A percentile compares a stretch with the other conserved stretches of the same genome.
Conservation (phyloP, 2,329 filamentous ascomycete species). For the Aspergillus unguis region DNA sequence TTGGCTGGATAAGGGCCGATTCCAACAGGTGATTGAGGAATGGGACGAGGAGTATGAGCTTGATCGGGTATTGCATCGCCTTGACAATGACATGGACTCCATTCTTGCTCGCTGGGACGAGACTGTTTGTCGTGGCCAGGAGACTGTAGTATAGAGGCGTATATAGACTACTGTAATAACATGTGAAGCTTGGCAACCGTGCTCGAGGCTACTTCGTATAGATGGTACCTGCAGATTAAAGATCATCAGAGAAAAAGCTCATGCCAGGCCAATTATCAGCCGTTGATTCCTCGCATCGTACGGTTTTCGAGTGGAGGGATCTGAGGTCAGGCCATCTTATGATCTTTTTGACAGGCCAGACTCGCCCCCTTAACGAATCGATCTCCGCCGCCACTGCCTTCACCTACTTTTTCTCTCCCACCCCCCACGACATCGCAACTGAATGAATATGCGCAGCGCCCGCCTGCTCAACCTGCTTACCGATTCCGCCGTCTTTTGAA, state of each 20-base stretch:
- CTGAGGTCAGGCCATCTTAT: too few relatives aligned
- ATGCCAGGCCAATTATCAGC: too few relatives aligned
- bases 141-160: not conserved
- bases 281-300: too few relatives aligned
- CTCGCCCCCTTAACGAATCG: too few relatives aligned
- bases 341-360: too few relatives aligned
- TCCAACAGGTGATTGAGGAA: slow-evolving; percentile 12
- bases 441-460: slow-evolving; percentile 21
- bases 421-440: not conserved
- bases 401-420: not conserved
- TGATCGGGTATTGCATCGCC: slow-evolving; percentile 19
- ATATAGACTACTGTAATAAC: not conserved
- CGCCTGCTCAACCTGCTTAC: slow-evolving; percentile 10
- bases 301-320: too few relatives aligned
- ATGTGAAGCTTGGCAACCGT: too few relatives aligned
- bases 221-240: too few relatives aligned
- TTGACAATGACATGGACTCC: slow-evolving; percentile 15
- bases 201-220: too few relatives aligned
- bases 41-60: slow-evolving; percentile 33
- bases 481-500: slow-evolving; percentile 8
- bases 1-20: not conserved
- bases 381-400: not conserved
- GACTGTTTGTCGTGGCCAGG: not conserved
- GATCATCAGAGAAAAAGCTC: too few relatives aligned
- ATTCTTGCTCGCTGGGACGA: slow-evolving; percentile 20